Base-by-base conservation (phyloP, 371 early-diverging fungal species). In the Saksenaea oblongispora region DNA sequence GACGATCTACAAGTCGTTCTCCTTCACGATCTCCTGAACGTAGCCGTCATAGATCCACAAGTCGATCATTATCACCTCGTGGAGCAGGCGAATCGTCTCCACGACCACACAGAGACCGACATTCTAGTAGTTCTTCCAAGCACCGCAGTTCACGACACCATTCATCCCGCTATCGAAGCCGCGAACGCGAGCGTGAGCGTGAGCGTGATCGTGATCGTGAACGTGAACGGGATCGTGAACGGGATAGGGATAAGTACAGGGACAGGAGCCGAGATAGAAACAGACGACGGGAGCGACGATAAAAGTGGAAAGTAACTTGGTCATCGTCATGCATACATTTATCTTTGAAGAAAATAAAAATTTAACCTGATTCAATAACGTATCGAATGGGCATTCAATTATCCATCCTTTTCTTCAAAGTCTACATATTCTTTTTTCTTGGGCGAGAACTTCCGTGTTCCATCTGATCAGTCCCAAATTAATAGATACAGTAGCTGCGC, bases 61-160 rank as follows among this genome's bases (percentile, higher is more conserved):
- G 47, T 47, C 31, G 27, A 28, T 42, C 61, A 34, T 44, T 35
- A 28, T 53, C 44, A 15, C 35, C 59, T 9, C 41, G 17, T 14
- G 31, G 24, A 57, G 47, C 41, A 65, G 54, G 57, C 34, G 56
- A 62, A 10, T 28, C 51, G 15, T 62, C 47, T 14, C 64, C 56
- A 28, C 56, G 27, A 22, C 63, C 60, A 1, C 67, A 62, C 27
- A 59, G 44, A 41, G 72, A 68, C 10, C 42, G 59, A 18, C 63
- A 64, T 42, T 65, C 69, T 8, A 34, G 57, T 26, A 61, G 56
- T 55, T 60, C 61, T 34, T 65, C 67, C 9, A 67, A 70, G n/a
- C 67, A 72, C 44, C 70, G 73, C 11, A 72, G 73, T 18, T 66
- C 73, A 39, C 66, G 71, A 41, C 74, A 67, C 54, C 78, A 70